Evolutionary conservation across 2,329 filamentous ascomycete species (phyloP), one percentile per base, ranked within the genome.

Genomic region (Emmonsiellopsis sp.): DNA sequence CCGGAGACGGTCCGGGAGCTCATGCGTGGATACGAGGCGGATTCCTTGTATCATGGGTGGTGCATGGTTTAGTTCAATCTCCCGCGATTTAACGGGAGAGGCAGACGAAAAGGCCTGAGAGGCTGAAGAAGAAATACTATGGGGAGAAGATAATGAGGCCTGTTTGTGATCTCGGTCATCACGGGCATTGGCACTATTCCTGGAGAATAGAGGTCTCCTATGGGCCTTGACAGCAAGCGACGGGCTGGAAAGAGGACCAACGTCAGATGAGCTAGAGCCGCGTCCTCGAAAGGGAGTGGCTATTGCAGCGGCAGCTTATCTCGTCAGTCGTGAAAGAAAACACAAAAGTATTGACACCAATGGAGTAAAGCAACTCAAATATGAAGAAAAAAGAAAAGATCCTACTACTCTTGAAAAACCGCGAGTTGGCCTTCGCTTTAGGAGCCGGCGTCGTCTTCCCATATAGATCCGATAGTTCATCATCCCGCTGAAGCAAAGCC

Each of bases 1-100:
- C 20, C 82, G 80, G 59, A 89, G 82, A 38, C 79, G 80, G 68
- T 91, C 85, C 2, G 88, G 84, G 1, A 93, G 72, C 9, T 79
- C 75, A 55, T 79, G 73, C 1, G 79, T 74, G 11, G 81, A 76
- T 13, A 86, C 70, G 11, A 86, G 75, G 40, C 73, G 70, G 55
- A 87, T 83, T 0, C 83, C 84, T 65, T 81, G 79, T 44, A 80
- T 71, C 1, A 74, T 63, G 1, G 78, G 74, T 6, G 67, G 65
- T 16, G 67, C 63, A 62, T 70, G 70, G 60, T 32, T 62, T 43
- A 54, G 62, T 59, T 34, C 66, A 58, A 53, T 71, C 56, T 52
- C 57, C 34, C 52, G 46, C 8, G 57, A 53, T 34, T 58, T 42
- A n/a, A 48, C 50, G 15, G 52, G 53, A 5, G 57, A 57, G 13